These are phyloP conservation scores for Gentiana dahurica DNA, from an alignment of 257 asterid genomes.

Conservation along the genomic window DNA sequence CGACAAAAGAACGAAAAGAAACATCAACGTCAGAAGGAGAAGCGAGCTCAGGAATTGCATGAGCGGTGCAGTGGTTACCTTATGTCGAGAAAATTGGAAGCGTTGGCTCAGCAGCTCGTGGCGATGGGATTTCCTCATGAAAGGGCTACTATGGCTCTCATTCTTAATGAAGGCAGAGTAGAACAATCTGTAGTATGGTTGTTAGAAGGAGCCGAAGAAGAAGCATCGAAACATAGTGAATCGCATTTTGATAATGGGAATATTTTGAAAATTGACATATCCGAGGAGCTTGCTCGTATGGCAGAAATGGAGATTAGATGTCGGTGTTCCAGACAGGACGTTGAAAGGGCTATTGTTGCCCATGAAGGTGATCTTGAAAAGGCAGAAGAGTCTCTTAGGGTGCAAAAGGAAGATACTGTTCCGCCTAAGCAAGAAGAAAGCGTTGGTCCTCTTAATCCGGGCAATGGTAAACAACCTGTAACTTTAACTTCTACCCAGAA, in stretches of 20 bases:
- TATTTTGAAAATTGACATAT: constrained; percentile 73
- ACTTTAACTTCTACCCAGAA: constrained; percentile 25
- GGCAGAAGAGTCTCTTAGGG: constrained; percentile 70
- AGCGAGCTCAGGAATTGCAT: constrained; percentile 69
- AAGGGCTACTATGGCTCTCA: constrained; percentile 89
- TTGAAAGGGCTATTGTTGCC: constrained; percentile 74
- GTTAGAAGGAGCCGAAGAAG: constrained; percentile 58
- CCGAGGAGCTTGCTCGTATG: constrained; percentile 75
- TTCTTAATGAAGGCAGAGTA: constrained; percentile 81
- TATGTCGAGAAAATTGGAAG: constrained; percentile 74
- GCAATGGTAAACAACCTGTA: constrained; percentile 31
- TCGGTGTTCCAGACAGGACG: constrained; percentile 84
- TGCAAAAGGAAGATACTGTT: constrained; percentile 58
- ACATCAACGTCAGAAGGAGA: constrained; percentile 83
- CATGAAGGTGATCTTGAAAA: constrained; percentile 82
- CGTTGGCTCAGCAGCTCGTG: constrained; percentile 80
- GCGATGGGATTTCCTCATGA: constrained; percentile 93
- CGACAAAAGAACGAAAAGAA: constrained; percentile 78
- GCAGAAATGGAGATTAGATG: constrained; percentile 57
- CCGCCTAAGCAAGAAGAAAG: constrained; percentile 55
- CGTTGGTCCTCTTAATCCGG: constrained; percentile 41
- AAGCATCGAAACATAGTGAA: constrained; percentile 37
- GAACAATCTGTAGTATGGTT: constrained; percentile 91
- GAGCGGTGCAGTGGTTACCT: constrained; percentile 68
- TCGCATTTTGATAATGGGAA: constrained; percentile 49